These are phyloP conservation scores for Fremontodendron californicum DNA, from an alignment of 345 rosid species.

Conservation along the genomic window DNA sequence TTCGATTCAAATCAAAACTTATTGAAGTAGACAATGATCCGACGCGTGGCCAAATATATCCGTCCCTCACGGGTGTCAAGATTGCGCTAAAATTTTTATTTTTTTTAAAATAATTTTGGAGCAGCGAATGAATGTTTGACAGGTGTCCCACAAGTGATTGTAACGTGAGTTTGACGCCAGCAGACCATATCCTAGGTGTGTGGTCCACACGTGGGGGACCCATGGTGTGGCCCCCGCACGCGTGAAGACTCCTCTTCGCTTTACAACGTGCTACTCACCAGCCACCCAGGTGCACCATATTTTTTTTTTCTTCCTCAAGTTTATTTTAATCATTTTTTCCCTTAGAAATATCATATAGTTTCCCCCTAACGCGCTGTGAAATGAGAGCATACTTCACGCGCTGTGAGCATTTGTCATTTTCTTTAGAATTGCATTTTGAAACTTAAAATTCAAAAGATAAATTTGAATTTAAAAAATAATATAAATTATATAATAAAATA, in stretches of 20 bases:
- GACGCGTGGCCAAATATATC: no score
- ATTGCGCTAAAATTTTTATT: neutral
- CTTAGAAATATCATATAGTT: neutral
- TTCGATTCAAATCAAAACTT: no score
- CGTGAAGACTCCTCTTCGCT: constrained; percentile 23
- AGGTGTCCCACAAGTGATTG: neutral
- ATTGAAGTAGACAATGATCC: no score
- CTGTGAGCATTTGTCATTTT: no score
- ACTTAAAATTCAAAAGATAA: no score
- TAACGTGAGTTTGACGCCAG: constrained; percentile 36
- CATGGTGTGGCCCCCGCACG: constrained; percentile 32
- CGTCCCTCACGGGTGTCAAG: constrained; percentile 37
- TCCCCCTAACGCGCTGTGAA: neutral
- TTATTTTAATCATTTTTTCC: neutral
- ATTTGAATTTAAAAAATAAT: no score
- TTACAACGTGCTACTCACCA: constrained; percentile 27
- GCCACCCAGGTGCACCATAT: constrained; percentile 14
- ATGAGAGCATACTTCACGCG: neutral
- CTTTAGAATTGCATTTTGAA: no score
- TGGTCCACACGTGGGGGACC: constrained; percentile 31
- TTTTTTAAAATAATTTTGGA: no score
- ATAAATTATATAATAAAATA: no score
- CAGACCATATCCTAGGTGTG: constrained; percentile 19
- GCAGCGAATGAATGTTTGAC: neutral
- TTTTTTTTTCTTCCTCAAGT: neutral